These are phyloP conservation scores for Cornus kousa DNA, from an alignment of 148 eudicot species.

Conservation along the genomic window DNA sequence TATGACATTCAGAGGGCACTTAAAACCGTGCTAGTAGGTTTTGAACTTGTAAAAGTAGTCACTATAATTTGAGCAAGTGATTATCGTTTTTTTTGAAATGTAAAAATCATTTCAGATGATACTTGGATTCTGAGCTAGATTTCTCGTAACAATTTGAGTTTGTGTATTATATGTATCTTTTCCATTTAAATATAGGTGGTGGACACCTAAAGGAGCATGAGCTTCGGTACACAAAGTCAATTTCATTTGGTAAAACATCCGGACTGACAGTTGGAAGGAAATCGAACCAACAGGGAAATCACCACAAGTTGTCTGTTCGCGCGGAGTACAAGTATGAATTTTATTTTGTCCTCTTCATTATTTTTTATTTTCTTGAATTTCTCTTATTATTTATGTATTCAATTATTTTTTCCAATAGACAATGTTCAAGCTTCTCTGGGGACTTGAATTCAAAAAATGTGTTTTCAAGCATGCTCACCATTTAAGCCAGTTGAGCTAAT, in stretches of 20 bases:
- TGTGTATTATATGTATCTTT: background rate
- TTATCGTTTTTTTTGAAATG: background rate
- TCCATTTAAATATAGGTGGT: constrained; percentile 37
- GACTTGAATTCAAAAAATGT: background rate
- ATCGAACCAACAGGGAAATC: constrained; percentile 20
- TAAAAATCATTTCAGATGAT: background rate
- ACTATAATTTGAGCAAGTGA: background rate
- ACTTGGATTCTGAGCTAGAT: background rate
- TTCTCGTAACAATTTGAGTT: background rate
- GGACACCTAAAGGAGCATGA: constrained; percentile 32
- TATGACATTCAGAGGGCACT: background rate
- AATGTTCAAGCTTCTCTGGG: too few relatives aligned
- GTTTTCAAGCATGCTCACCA: background rate
- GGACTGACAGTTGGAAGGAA: constrained; percentile 32
- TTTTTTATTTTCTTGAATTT: too few relatives aligned
- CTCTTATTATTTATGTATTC: too few relatives aligned
- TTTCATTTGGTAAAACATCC: constrained; percentile 26
- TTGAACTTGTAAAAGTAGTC: background rate
- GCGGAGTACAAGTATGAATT: constrained; percentile 47
- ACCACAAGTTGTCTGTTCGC: constrained; percentile 32
- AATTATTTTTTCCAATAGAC: too few relatives aligned
- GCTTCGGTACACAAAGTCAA: constrained; percentile 31
- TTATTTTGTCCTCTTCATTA: background rate
- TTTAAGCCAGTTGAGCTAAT: background rate
- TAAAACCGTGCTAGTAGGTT: background rate